A percentile compares a stretch with the other conserved stretches of the same genome.
Conservation (phyloP, 495 filamentous ascomycete genomes). For the Aspergillus cristatus region DNA sequence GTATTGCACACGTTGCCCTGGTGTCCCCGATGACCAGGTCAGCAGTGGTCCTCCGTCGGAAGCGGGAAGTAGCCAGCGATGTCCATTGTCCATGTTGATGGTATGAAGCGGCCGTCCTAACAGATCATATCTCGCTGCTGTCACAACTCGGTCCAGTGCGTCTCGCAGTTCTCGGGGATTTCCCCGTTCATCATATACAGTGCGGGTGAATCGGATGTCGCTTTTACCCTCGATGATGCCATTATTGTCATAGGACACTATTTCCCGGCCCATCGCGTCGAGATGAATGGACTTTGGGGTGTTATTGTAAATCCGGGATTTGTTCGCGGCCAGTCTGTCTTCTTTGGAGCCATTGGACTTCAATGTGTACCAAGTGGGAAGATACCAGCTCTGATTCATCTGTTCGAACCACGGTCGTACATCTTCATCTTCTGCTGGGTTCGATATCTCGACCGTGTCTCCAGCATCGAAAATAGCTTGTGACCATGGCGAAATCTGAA, state of each 20-base stretch:
- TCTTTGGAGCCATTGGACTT: too few relatives aligned
- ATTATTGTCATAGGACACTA: constrained; percentile 8
- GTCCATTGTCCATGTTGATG: neutral
- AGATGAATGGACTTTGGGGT: constrained; percentile 12
- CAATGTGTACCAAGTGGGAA: too few relatives aligned
- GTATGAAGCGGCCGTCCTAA: neutral
- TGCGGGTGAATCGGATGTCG: constrained; percentile 1
- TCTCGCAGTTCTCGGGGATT: constrained; percentile 17
- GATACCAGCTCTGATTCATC: too few relatives aligned
- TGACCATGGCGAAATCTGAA: too few relatives aligned
- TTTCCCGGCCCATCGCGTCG: constrained; percentile 10
- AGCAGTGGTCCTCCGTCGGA: too few relatives aligned
- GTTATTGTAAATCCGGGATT: constrained; percentile 11
- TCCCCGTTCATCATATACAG: constrained; percentile 10
- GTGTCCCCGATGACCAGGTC: neutral
- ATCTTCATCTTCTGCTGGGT: too few relatives aligned
- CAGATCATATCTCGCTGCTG: neutral
- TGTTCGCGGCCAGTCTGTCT: constrained; percentile 10
- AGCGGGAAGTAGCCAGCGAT: too few relatives aligned
- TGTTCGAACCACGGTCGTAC: too few relatives aligned
- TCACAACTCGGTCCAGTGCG: constrained; percentile 8
- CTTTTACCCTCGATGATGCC: too few relatives aligned
- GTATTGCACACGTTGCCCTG: neutral
- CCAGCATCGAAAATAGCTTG: too few relatives aligned
- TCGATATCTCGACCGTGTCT: too few relatives aligned